phyloP scores from a whole-genome alignment of 306 rosid species.

The Hippophae tibetana region DNA sequence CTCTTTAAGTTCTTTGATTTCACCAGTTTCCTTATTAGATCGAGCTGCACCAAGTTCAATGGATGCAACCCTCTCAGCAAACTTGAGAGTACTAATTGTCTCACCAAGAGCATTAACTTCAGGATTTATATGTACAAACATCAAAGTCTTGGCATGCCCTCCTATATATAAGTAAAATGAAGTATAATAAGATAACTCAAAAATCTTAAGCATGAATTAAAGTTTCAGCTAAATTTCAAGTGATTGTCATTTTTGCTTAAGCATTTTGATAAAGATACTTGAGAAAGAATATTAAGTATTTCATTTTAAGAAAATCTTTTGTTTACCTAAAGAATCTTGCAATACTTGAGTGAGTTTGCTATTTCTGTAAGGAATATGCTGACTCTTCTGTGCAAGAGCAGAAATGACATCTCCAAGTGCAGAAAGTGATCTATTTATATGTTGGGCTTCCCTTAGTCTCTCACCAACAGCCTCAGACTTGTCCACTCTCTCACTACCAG shows the following conservation, averaged over 20 bases:
- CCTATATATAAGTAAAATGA: constrained; percentile 30
- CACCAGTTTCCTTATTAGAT: constrained; percentile 80
- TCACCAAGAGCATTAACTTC: constrained; percentile 80
- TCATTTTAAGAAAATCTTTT: not conserved
- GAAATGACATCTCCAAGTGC: constrained; percentile 96
- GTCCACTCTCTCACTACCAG: constrained; percentile 95
- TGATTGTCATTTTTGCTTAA: not conserved
- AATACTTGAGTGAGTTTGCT: constrained; percentile 96
- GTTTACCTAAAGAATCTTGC: constrained; percentile 90
- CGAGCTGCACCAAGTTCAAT: constrained; percentile 92
- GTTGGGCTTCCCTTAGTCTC: constrained; percentile 91
- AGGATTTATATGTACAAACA: constrained; percentile 97
- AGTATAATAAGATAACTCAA: constrained; percentile 6
- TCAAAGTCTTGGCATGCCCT: constrained; percentile 94
- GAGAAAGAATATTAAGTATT: too few relatives aligned
- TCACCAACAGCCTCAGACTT: constrained; percentile 97
- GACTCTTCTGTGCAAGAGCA: constrained; percentile 91
- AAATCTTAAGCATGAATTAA: not conserved
- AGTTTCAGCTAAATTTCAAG: not conserved
- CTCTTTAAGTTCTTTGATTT: constrained; percentile 74
- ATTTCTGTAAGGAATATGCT: constrained; percentile 87
- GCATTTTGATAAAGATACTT: too few relatives aligned
- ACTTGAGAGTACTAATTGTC: constrained; percentile 92
- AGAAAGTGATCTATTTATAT: constrained; percentile 90
- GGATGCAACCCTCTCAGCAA: constrained; percentile 93